These are phyloP conservation scores for Mycosarcoma maydis DNA, from an alignment of 1,284 basidiomycete genomes.

Conservation along the genomic window DNA sequence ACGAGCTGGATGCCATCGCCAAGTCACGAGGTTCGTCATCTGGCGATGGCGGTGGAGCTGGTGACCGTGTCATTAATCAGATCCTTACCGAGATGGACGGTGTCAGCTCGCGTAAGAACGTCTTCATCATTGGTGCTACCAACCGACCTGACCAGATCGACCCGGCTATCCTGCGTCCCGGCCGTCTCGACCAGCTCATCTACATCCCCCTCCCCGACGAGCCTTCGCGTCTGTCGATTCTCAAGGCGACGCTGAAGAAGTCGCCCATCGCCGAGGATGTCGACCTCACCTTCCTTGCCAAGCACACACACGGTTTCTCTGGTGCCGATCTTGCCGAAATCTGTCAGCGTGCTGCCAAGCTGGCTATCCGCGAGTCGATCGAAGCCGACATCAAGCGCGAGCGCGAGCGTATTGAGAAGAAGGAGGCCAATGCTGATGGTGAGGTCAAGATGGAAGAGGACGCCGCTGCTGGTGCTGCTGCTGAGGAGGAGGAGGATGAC, in stretches of 20 bases:
- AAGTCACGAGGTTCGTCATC: constrained; percentile 86
- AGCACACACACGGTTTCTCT: constrained; percentile 96
- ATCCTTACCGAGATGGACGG: constrained; percentile 99
- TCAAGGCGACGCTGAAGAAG: constrained; percentile 89
- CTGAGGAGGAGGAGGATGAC: constrained; percentile 83
- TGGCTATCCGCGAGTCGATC: constrained; percentile 93
- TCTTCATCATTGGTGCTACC: constrained; percentile 98
- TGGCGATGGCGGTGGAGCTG: constrained; percentile 92
- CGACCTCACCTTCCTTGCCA: constrained; percentile 86
- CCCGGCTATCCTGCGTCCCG: constrained; percentile 93
- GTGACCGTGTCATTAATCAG: constrained; percentile 96
- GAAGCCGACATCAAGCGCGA: constrained; percentile 86
- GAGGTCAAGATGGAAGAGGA: constrained; percentile 77
- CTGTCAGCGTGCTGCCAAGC: constrained; percentile 95
- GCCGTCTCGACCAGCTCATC: constrained; percentile 83
- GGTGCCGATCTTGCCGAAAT: constrained; percentile 99
- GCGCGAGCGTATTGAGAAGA: constrained; percentile 71
- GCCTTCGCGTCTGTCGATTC: constrained; percentile 86
- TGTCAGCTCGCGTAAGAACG: constrained; percentile 98
- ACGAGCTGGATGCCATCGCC: constrained; percentile 98
- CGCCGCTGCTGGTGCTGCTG: constrained; percentile 63
- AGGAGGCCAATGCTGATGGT: constrained; percentile 45
- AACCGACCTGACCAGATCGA: constrained; percentile 99
- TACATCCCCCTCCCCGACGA: constrained; percentile 82
- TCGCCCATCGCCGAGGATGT: constrained; percentile 88